Conservation (phyloP, 139 green algal species). For the Chlorella sp. region DNA sequence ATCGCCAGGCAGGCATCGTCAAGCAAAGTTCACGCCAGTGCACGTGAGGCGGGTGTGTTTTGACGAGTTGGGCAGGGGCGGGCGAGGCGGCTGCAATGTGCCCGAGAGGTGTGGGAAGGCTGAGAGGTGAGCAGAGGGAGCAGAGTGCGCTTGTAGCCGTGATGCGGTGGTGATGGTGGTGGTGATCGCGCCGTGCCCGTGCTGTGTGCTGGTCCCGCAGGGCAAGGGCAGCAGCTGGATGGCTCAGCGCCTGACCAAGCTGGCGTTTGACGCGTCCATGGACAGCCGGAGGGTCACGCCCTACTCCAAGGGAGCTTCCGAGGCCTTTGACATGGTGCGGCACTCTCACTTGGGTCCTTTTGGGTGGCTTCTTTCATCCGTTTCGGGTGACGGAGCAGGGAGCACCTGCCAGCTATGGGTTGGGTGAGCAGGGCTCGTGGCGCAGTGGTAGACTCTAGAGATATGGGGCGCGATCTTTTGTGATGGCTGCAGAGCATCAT, state of each 20-base stretch:
- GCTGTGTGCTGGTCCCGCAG: not conserved
- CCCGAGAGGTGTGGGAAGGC: too few relatives aligned
- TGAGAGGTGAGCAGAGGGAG: too few relatives aligned
- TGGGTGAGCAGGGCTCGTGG: not conserved
- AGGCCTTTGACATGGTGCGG: slow-evolving; percentile 88
- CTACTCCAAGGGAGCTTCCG: slow-evolving; percentile 73
- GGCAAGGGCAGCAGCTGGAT: slow-evolving; percentile 10
- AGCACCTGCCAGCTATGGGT: not conserved
- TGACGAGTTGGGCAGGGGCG: too few relatives aligned
- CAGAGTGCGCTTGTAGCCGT: too few relatives aligned
- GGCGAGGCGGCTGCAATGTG: too few relatives aligned
- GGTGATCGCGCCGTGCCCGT: too few relatives aligned
- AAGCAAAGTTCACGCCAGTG: too few relatives aligned
- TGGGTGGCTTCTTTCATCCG: not conserved
- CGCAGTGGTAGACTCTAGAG: not conserved
- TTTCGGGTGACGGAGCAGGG: not conserved
- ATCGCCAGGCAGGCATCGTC: too few relatives aligned
- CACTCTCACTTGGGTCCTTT: not conserved
- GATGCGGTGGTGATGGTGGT: too few relatives aligned
- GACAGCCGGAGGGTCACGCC: slow-evolving; percentile 70
- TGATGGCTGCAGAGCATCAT: not conserved
- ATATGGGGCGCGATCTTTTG: too few relatives aligned
- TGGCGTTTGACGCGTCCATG: slow-evolving; percentile 63
- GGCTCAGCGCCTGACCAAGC: slow-evolving; percentile 43
- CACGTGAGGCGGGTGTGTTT: too few relatives aligned